Base-by-base conservation (phyloP, 805 yeast genomes). In the Cyberlindnera misumaiensis region DNA sequence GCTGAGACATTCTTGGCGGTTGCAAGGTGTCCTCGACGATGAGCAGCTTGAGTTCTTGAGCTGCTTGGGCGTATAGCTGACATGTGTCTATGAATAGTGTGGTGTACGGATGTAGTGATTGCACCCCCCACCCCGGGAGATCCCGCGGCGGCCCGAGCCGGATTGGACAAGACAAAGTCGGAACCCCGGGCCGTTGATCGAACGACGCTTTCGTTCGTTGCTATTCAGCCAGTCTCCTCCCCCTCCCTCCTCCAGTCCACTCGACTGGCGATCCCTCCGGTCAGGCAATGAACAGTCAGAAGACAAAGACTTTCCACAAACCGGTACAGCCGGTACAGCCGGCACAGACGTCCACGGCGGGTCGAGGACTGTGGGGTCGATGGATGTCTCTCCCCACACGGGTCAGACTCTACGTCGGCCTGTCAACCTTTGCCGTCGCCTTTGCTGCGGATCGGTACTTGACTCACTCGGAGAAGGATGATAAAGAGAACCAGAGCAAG, bases 351-450 rank as follows among this genome's bases (percentile, higher is more conserved):
- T 8, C 24, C 24, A 20, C 24, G 24, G 24, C 24, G 24, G 8
- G 24, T 8, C 5, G 24, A 20, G 24, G 24, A 8, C 38, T 42
- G 1, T 47, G 49, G 40, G 15, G 20, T 6, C 42, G 40, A 20
- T 57, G 59, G 58, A 34, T 38, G 11, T 33, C 39, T 1, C 37
- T 56, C 2, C 58, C 60, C 11, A 38, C 54, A 15, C 41, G 49
- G 20, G 36, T 47, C 9, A 43, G 60, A 33, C 33, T 57, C 12
- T 57, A 51, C 38, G 39, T 57, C 29, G 59, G 57, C 4, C 44
- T 33, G 0, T 56, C 60, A 3, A 54, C 60, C 4, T 56, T 55
- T 28, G n/a, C 46, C 3, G 56, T 56, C 12, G 60, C 55, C 4
- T 45, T 48, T 16, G 30, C 45, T 6, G 52, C 55, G 17, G 59